phyloP scores from a whole-genome alignment of 306 rosid genomes.

The Prunus salicina region DNA sequence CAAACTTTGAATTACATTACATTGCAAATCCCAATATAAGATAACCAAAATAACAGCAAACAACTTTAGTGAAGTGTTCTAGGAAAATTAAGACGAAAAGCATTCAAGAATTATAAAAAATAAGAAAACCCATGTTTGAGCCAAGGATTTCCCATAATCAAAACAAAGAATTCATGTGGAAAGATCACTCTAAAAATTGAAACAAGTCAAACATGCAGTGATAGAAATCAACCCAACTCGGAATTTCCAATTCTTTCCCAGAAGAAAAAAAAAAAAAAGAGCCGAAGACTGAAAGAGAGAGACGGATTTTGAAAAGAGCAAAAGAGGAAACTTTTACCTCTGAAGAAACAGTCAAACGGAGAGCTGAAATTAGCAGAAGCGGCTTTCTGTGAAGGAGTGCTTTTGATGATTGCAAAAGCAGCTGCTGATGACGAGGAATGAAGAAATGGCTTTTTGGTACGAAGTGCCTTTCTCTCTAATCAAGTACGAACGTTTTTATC shows the following conservation, averaged over 20 bases:
- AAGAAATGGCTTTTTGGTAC: neutral
- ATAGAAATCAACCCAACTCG: conserved; percentile 15
- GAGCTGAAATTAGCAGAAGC: conserved; percentile 22
- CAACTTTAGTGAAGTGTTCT: neutral
- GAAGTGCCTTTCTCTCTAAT: conserved; percentile 14
- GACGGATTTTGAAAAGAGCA: neutral
- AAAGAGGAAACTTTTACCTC: conserved; percentile 19
- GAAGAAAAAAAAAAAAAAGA: neutral
- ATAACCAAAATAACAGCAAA: neutral
- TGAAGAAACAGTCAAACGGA: conserved; percentile 10
- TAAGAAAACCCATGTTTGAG: conserved; percentile 20
- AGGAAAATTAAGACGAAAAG: neutral
- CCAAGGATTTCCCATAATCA: conserved; percentile 2
- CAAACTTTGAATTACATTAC: neutral
- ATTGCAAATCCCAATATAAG: neutral
- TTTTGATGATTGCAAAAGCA: neutral
- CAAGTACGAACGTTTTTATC: neutral
- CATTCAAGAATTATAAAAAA: neutral
- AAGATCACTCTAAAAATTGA: neutral
- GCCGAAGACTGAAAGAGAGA: neutral
- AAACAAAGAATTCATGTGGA: neutral
- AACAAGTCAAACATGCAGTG: neutral
- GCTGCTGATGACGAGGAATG: neutral
- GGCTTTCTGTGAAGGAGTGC: conserved; percentile 6
- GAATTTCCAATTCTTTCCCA: conserved; percentile 9